Evolutionary conservation across 345 rosid genomes (phyloP), one percentile per base, ranked within the genome.

Genomic region (Gynandropsis gynandra): DNA sequence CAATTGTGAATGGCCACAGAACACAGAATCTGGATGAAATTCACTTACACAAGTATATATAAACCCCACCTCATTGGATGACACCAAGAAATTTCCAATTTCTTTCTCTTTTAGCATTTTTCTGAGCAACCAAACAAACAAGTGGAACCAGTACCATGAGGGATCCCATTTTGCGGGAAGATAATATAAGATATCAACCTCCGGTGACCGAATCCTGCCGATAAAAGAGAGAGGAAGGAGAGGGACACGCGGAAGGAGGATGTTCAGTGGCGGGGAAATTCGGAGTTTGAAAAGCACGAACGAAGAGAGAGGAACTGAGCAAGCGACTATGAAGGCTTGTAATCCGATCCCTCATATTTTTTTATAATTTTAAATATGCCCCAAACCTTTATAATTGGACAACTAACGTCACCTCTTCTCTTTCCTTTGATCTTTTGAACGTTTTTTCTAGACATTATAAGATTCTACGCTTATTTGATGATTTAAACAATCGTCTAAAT

Each of bases 211-310:
- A 32, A 27, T 36, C 27, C 31, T n/a, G n/a, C n/a, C n/a, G n/a
- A n/a, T n/a, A n/a, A n/a, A n/a, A n/a, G n/a, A n/a, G n/a, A 47
- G 54, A 58, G 12, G 3, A 4, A 10, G 33, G 56, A 16, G 33
- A 18, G 5, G 21, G 41, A 49, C 56, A 48, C 47, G 55, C 39
- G 55, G 55, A 48, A 31, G 41, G 4, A 4, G 27, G 31, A 29
- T 10, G 47, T 58, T 48, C 10, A 24, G 40, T 39, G 47, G 63
- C 63, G 55, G 33, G 63, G n/a, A n/a, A n/a, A 37, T 39, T 48
- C 16, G 36, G 9, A 15, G 21, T 21, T 57, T 21, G 27, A 47
- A 58, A 58, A 47, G 52, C 27, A 16, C 24, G 16, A 21, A 46
- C 3, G 40, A 24, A 32, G 5, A 33, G 48, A 20, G 10, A 10